phyloP scores from a whole-genome alignment of 805 yeast species.

The Candida coquimbonensis region DNA sequence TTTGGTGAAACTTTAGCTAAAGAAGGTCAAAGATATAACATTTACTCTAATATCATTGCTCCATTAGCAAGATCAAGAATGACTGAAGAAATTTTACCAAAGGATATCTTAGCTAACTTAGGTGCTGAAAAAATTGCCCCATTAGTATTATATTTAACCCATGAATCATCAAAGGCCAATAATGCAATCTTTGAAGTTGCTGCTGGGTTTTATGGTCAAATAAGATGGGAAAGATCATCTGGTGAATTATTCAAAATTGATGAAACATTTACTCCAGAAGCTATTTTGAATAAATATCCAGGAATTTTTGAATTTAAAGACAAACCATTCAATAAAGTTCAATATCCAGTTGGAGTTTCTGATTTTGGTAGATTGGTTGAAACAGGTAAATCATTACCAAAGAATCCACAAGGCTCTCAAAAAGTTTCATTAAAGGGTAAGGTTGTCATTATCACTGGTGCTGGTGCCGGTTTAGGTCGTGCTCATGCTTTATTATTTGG shows the following conservation, averaged over 20 bases:
- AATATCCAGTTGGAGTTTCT: constrained; percentile 66
- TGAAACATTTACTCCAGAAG: constrained; percentile 73
- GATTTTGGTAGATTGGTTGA: constrained; percentile 61
- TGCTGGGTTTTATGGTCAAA: constrained; percentile 87
- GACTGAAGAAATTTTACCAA: constrained; percentile 89
- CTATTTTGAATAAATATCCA: constrained; percentile 60
- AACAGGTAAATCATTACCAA: constrained; percentile 41
- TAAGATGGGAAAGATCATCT: constrained; percentile 90
- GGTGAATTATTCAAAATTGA: constrained; percentile 83
- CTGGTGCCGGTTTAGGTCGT: constrained; percentile 91
- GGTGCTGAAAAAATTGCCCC: constrained; percentile 92
- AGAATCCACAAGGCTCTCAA: constrained; percentile 51
- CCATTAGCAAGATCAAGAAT: constrained; percentile 94
- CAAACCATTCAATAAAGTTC: constrained; percentile 44
- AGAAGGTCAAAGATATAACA: constrained; percentile 84
- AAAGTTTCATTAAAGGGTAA: constrained; percentile 64
- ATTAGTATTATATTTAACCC: constrained; percentile 72
- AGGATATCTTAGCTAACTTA: constrained; percentile 70
- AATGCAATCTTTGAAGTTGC: constrained; percentile 88
- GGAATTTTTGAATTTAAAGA: constrained; percentile 59
- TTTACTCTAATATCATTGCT: constrained; percentile 79
- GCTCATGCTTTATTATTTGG: constrained; percentile 84
- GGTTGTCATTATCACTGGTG: constrained; percentile 91
- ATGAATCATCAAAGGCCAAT: constrained; percentile 52
- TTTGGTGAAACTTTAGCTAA: constrained; percentile 91